Percentiles rank a stretch among this genome's conserved stretches.
Conservation (phyloP, 345 rosid species). For the Hibiscus tridactylites region DNA sequence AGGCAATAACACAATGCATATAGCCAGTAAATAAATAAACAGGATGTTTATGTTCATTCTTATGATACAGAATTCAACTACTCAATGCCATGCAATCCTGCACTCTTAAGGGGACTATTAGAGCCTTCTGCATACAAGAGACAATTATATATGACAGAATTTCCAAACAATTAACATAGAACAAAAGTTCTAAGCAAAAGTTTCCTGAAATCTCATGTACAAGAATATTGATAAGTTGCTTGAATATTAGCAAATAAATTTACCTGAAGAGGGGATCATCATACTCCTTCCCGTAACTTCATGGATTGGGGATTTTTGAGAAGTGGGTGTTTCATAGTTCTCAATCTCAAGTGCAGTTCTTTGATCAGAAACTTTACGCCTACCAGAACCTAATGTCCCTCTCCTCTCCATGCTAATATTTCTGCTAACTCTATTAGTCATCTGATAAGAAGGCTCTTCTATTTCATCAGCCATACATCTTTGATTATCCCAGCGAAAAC, state of each 20-base stretch:
- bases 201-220: not conserved
- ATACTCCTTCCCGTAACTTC: conserved; percentile 30
- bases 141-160: not conserved
- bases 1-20: not conserved
- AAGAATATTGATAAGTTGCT: not conserved
- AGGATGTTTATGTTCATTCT: not conserved
- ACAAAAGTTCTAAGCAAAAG: not conserved
- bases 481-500: conserved; percentile 74
- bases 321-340: conserved; percentile 44
- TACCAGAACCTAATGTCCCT: conserved; percentile 42
- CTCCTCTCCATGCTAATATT: conserved; percentile 46
- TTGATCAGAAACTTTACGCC: conserved; percentile 45
- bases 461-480: conserved; percentile 85
- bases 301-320: conserved; percentile 37
- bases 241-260: not conserved
- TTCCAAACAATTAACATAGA: not conserved
- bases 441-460: conserved; percentile 50
- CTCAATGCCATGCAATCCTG: not conserved
- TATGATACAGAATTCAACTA: not conserved
- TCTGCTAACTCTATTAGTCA: conserved; percentile 36
- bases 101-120: not conserved
- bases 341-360: conserved; percentile 42
- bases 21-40: not conserved
- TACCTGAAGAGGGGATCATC: conserved; percentile 48
- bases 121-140: not conserved